Evolutionary conservation across 129 eudicot species (phyloP).

Genomic region (Saussurea involucrata): DNA sequence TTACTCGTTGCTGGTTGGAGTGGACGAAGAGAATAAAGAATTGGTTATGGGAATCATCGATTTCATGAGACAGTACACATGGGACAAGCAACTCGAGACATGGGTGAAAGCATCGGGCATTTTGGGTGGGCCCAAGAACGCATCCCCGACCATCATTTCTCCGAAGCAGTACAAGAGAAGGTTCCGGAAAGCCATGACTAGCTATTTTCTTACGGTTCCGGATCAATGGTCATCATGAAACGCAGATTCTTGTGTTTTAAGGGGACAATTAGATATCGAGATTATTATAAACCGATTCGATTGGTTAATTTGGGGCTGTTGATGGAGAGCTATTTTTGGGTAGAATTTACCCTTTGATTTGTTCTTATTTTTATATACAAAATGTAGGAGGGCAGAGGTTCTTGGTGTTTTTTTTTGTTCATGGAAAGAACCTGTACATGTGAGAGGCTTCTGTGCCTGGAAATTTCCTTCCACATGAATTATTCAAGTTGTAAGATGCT

Average conservation of each 20-base stretch:
- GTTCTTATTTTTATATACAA: constrained; percentile 19
- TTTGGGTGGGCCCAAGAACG: constrained; percentile 93
- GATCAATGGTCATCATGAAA: constrained; percentile 85
- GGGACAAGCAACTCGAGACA: constrained; percentile 98
- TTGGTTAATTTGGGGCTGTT: constrained; percentile 15
- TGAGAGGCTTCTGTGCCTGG: constrained; percentile 26
- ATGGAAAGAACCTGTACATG: constrained; percentile 29
- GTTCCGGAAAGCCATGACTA: constrained; percentile 94
- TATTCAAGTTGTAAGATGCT: constrained; percentile 16
- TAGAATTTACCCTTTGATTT: constrained; percentile 33
- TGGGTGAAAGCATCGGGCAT: constrained; percentile 99
- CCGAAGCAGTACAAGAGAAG: constrained; percentile 95
- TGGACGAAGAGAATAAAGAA: constrained; percentile 77
- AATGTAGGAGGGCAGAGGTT: constrained; percentile 4
- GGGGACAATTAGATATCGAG: not conserved
- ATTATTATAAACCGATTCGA: not conserved
- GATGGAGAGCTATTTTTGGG: not conserved
- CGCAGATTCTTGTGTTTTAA: not conserved
- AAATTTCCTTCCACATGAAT: constrained; percentile 29
- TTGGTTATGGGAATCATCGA: constrained; percentile 90
- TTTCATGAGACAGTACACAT: constrained; percentile 95
- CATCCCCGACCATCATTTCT: constrained; percentile 84
- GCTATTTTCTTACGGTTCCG: constrained; percentile 86
- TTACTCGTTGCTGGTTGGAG: constrained; percentile 91
- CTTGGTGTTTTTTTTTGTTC: constrained; percentile 2